Percentiles rank a stretch among this genome's conserved stretches.
Evolutionary conservation across 495 filamentous ascomycete species (phyloP).

Genomic region (Endocarpon pusillum): DNA sequence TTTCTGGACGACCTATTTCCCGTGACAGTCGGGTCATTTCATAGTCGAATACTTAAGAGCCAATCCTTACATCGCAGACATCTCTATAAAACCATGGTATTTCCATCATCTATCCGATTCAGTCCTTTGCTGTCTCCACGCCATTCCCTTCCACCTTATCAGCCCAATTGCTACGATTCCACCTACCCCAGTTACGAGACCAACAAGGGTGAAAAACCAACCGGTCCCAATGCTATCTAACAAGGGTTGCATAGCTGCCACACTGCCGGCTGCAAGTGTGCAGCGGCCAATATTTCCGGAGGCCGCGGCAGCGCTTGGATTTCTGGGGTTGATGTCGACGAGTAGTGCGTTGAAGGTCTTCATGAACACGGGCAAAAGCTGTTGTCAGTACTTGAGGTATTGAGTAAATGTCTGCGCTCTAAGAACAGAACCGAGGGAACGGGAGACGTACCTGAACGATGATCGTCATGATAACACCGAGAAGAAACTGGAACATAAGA

Average conservation of each 20-base stretch:
- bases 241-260: conserved; percentile 1
- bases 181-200: background rate
- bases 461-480: no score
- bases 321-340: conserved; percentile 2
- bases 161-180: background rate
- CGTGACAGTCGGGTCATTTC: no score
- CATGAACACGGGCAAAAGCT: background rate
- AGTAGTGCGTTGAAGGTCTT: conserved; percentile 2
- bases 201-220: conserved; percentile 2
- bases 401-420: background rate
- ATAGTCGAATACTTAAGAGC: no score
- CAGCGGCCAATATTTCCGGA: conserved; percentile 2
- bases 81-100: no score
- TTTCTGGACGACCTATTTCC: no score
- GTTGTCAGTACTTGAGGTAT: no score
- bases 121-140: conserved; percentile 1
- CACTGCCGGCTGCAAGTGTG: conserved; percentile 1
- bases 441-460: no score
- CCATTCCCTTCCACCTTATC: background rate
- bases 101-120: no score
- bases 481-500: no score
- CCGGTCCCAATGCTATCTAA: conserved; percentile 2
- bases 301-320: conserved; percentile 1
- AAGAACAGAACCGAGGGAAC: background rate
- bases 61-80: no score